Evolutionary conservation across 129 eudicot genomes (phyloP), one percentile per base, ranked within the genome.

Genomic region (Logfia minima): DNA sequence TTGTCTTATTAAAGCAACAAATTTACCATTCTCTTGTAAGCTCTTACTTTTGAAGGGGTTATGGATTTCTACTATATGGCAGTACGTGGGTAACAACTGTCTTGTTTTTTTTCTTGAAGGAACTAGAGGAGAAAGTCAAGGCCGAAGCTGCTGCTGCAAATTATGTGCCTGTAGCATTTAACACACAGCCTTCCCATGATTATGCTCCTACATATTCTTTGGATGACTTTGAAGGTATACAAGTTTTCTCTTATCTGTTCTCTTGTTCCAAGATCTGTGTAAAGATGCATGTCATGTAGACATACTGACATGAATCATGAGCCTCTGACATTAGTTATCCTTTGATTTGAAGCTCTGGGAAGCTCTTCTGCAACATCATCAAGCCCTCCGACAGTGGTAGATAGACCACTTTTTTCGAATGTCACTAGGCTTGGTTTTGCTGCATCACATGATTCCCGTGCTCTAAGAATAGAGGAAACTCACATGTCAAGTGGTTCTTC

Each of bases 361-460:
- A 86, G 88, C 82, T 53, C 88, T 45, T 58, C 87, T 18, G 87
- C 80, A 26, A 66, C 89, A 80, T 90, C 96, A 34, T 82, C 87
- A 45, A 85, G 92, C 71, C 92, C 99, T 72, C 92, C 89, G 28
- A 32, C 84, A 26, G 63, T 51, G 26, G 89, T 79, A 55, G 96
- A 84, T 21, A 87, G 94, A 72, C 89, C 88, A 1, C 82, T 89
- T 53, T 94, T 94, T 74, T 91, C 99, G 58, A 94, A 82, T 80
- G 97, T 94, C 26, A 87, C 97, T 21, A 85, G 97, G 84, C 90
- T 94, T 34, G 99, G 99, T 78, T 91, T 89, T 86, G 99, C 99
- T 41, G 92, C 99, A 2, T 93, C 87, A 1, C 84, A 81, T 76
- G 95, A 89, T 81, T 86, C 97, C 61, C 97, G 92, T 66, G 74